Conservation (phyloP, 139 green algal genomes). For the Auxenochlorella pyrenoidosa region DNA sequence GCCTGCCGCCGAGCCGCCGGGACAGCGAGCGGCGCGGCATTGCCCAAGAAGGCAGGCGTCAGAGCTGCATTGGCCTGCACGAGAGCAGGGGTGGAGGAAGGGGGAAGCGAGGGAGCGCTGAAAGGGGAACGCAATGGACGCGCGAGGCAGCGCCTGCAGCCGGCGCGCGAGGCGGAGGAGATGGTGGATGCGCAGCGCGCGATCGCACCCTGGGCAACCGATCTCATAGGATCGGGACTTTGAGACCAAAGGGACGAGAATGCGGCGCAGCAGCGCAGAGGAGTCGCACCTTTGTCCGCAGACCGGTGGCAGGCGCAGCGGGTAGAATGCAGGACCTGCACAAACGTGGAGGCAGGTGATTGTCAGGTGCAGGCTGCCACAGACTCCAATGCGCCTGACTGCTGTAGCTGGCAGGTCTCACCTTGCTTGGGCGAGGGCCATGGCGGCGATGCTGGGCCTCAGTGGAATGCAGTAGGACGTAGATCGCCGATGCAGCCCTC, state of each 20-base stretch:
- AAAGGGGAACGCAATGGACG: not conserved
- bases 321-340: too few relatives aligned
- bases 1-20: not conserved
- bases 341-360: too few relatives aligned
- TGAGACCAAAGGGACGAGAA: not conserved
- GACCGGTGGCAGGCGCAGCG: not conserved
- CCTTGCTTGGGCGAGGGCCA: too few relatives aligned
- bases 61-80: not conserved
- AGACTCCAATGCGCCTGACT: too few relatives aligned
- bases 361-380: too few relatives aligned
- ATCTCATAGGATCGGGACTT: not conserved
- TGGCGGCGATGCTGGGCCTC: too few relatives aligned
- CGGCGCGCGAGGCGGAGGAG: not conserved
- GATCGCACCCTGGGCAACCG: not conserved
- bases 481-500: too few relatives aligned
- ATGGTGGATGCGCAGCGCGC: too few relatives aligned
- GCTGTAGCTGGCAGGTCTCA: too few relatives aligned
- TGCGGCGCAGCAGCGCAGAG: not conserved
- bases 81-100: not conserved
- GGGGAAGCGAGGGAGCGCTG: too few relatives aligned
- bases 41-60: constrained; percentile 4
- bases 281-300: not conserved
- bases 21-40: not conserved
- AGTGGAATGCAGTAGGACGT: too few relatives aligned
- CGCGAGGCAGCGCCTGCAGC: too few relatives aligned